Evolutionary conservation across 352 stramenopile genomes (phyloP).

Genomic region (Globisporangium cylindrosporum): DNA sequence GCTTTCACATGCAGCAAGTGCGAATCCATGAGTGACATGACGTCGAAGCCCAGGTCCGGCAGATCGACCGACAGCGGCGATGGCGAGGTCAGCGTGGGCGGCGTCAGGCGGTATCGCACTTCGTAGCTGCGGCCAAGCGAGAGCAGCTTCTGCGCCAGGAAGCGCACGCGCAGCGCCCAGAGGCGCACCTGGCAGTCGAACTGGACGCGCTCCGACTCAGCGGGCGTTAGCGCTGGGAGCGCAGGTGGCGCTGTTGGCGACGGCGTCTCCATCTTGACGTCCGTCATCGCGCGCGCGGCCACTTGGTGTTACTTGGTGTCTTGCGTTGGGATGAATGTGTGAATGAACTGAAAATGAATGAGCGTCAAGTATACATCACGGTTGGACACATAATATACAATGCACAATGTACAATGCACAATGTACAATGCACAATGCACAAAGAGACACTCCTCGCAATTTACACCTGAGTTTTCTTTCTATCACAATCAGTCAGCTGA

Average conservation of each 20-base stretch:
- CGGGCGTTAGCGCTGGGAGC: constrained; percentile 1
- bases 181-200: constrained; percentile 43
- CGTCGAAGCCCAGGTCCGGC: constrained; percentile 39
- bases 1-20: constrained; percentile 51
- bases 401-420: not conserved
- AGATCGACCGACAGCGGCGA: constrained; percentile 16
- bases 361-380: not conserved
- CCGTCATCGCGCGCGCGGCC: not conserved
- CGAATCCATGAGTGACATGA: constrained; percentile 43
- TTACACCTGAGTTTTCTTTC: too few species aligned
- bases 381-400: constrained; percentile 3
- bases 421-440: not conserved
- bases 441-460: too few species aligned
- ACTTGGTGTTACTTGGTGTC: not conserved
- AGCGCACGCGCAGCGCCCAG: constrained; percentile 48
- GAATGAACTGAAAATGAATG: not conserved
- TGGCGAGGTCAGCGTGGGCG: not conserved
- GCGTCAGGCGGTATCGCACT: constrained; percentile 44
- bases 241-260: not conserved
- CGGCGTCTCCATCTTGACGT: constrained; percentile 12
- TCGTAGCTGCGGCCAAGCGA: constrained; percentile 55
- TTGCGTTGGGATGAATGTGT: not conserved
- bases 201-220: constrained; percentile 24
- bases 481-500: too few species aligned
- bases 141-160: constrained; percentile 48